Percentiles rank a stretch among this genome's conserved stretches.
Conservation (phyloP, 371 early-diverging fungal genomes). For the Funneliformis caledonium region DNA sequence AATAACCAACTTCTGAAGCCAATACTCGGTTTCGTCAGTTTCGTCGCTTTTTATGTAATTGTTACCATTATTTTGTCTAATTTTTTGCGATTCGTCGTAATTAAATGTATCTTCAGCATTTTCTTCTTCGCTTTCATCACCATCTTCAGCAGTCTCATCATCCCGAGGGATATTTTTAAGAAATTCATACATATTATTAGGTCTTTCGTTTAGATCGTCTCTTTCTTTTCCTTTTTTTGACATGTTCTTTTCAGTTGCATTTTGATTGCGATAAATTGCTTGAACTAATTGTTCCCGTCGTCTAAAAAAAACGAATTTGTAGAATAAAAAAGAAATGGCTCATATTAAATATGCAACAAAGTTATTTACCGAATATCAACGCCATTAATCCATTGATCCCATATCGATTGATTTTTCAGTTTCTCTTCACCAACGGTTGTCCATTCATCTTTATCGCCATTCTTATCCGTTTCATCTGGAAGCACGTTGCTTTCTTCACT, state of each 20-base stretch:
- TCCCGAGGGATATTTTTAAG: neutral
- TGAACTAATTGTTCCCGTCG: neutral
- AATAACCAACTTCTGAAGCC: neutral
- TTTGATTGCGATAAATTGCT: neutral
- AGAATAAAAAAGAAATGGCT: too few relatives aligned
- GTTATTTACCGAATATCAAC: constrained; percentile 4
- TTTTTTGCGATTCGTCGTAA: neutral
- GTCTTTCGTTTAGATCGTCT: neutral
- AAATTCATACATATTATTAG: neutral
- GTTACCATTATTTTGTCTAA: neutral
- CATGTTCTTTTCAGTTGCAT: neutral
- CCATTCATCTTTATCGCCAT: neutral
- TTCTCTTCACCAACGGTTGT: neutral
- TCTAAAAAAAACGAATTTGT: neutral
- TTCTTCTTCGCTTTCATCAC: neutral
- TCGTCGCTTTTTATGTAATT: neutral
- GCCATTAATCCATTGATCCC: constrained; percentile 10
- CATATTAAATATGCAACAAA: neutral
- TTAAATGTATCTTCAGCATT: neutral
- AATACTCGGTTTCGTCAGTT: neutral
- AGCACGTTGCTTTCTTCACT: neutral
- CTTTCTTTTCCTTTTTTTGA: neutral
- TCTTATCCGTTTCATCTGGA: neutral
- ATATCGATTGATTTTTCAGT: neutral
- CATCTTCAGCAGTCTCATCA: neutral